Evolutionary conservation across 176 grass and related monocot genomes (phyloP).

Genomic region (Hordeum vulgare): MorexV3_pseudomolecules_assembly NC_058519.1:644195937-644196436

Average conservation of each 20-base stretch:
- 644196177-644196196: background rate
- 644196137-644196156: background rate
- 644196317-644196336: background rate
- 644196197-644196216: background rate
- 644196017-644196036: conserved; percentile 77
- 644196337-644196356: background rate
- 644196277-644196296: background rate
- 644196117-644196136: background rate
- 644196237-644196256: background rate
- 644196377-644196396: background rate
- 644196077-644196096: conserved; percentile 1
- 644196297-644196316: background rate
- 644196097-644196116: background rate
- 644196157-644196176: background rate
- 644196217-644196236: background rate
- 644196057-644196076: conserved; percentile 85
- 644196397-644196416: background rate
- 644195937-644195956: background rate
- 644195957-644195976: conserved; percentile 45
- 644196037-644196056: conserved; percentile 96
- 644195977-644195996: conserved; percentile 87
- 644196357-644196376: background rate
- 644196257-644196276: background rate
- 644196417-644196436: background rate
- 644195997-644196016: conserved; percentile 72